These are phyloP conservation scores for Fallopia convolvulus DNA, from an alignment of 148 eudicot species.

Conservation along the genomic window DNA sequence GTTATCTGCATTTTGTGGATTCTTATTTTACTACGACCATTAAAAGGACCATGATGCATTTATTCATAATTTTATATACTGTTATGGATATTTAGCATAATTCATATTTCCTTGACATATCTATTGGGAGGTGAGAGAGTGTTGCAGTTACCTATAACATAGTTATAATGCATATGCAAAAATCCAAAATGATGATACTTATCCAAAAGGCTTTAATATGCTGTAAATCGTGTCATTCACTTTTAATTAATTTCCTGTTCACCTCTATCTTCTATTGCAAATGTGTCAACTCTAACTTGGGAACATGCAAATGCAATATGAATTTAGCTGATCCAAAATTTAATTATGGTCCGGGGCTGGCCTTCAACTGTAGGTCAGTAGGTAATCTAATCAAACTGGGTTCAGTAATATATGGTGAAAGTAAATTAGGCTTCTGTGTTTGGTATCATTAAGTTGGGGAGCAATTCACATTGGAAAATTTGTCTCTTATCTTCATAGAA, in stretches of 20 bases:
- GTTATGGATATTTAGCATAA: neutral
- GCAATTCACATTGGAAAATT: constrained; percentile 8
- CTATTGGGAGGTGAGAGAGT: neutral
- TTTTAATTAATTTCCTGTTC: neutral
- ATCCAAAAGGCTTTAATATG: neutral
- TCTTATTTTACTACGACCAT: neutral
- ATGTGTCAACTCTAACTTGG: neutral
- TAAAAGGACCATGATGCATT: neutral
- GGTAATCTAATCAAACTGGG: neutral
- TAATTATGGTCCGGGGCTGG: neutral
- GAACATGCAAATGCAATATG: neutral
- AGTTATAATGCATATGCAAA: neutral
- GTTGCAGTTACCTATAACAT: neutral
- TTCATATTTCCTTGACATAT: neutral
- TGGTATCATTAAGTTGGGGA: neutral
- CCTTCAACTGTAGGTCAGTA: neutral
- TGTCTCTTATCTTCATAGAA: constrained; percentile 12
- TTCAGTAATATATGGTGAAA: neutral
- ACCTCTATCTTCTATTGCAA: neutral
- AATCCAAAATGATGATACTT: neutral
- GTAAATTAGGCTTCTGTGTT: constrained; percentile 1
- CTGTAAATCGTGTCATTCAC: neutral
- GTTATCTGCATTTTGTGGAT: constrained; percentile 4
- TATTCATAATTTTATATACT: neutral
- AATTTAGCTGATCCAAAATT: neutral